These are phyloP conservation scores for Emergomyces pasteurianus DNA, from an alignment of 2,329 filamentous ascomycete genomes.

Conservation along the genomic window DNA sequence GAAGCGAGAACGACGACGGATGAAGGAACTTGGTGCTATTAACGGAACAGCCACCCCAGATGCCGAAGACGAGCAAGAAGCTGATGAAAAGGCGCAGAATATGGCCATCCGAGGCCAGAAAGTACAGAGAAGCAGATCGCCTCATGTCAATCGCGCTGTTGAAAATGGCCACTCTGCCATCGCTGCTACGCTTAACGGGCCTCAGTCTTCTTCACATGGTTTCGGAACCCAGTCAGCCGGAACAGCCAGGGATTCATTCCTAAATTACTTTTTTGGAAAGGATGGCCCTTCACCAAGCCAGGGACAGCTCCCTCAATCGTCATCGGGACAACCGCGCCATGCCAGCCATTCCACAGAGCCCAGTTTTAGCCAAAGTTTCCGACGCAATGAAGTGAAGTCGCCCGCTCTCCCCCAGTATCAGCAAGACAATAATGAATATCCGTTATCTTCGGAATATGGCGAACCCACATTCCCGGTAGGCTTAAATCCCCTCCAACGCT, in stretches of 20 bases:
- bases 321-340: constrained; percentile 45
- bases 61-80: constrained; percentile 46
- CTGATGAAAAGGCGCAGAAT: constrained; percentile 29
- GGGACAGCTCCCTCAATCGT: constrained; percentile 30
- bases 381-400: constrained; percentile 46
- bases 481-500: constrained; percentile 24
- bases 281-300: constrained; percentile 53
- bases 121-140: constrained; percentile 67
- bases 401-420: constrained; percentile 32
- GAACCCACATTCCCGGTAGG: constrained; percentile 36
- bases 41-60: constrained; percentile 62
- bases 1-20: constrained; percentile 67
- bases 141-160: constrained; percentile 49
- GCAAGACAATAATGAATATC: constrained; percentile 29
- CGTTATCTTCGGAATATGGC: constrained; percentile 26
- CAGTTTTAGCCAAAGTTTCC: constrained; percentile 71
- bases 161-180: constrained; percentile 53
- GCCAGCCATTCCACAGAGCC: constrained; percentile 69
- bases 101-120: constrained; percentile 54
- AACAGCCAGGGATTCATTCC: constrained; percentile 72
- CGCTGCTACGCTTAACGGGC: constrained; percentile 55
- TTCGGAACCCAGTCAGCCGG: constrained; percentile 50
- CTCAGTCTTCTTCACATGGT: constrained; percentile 42
- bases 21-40: constrained; percentile 67
- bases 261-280: constrained; percentile 98